Evolutionary conservation across 176 grass and related monocot genomes (phyloP).

Genomic region (Echinochloa phyllopogon): DNA sequence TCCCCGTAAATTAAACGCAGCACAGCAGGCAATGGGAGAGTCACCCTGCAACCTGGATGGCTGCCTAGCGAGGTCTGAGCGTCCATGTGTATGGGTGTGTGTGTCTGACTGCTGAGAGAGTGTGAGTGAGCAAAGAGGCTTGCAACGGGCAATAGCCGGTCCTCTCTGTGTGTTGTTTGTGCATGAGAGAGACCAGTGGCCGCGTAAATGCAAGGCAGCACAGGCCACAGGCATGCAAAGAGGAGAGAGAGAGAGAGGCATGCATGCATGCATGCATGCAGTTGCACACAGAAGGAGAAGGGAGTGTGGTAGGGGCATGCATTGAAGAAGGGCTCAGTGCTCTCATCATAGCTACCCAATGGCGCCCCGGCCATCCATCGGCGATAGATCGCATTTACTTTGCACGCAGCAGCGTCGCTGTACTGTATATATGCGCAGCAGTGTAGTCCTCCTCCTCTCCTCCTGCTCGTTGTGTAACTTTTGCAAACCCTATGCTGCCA

Average conservation of each 20-base stretch:
- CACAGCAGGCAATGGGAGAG: background rate
- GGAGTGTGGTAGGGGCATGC: background rate
- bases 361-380: background rate
- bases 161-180: background rate
- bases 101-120: background rate
- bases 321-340: constrained; percentile 46
- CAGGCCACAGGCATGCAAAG: constrained; percentile 18
- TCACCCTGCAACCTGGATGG: background rate
- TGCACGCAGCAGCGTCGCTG: background rate
- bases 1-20: background rate
- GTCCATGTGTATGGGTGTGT: background rate
- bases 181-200: background rate
- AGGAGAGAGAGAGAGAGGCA: background rate
- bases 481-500: constrained; percentile 27
- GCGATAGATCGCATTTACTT: constrained; percentile 42
- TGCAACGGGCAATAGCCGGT: background rate
- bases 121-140: background rate
- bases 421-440: constrained; percentile 7
- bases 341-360: constrained; percentile 51
- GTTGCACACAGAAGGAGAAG: background rate
- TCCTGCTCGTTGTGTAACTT: constrained; percentile 11
- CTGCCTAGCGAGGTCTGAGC: no score
- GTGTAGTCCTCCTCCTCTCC: background rate
- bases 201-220: constrained; percentile 33
- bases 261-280: background rate